Conservation (phyloP, 148 eudicot species). For the Camellia sinensis region DNA sequence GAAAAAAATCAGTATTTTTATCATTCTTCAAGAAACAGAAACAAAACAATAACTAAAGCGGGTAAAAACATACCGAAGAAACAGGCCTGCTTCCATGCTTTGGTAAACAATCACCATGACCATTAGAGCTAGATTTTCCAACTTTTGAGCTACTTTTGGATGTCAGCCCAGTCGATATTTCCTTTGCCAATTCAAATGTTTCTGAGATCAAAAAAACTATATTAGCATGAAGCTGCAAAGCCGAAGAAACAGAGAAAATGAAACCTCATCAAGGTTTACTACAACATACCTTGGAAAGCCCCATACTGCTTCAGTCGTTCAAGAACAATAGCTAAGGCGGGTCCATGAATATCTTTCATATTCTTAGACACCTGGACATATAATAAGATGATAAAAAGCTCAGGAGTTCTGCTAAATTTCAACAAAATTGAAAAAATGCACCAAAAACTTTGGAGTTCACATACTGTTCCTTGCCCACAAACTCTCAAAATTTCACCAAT, state of each 20-base stretch:
- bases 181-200: conserved; percentile 46
- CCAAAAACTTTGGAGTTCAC: background rate
- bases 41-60: background rate
- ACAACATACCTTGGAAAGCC: conserved; percentile 53
- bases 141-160: conserved; percentile 50
- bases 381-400: conserved; percentile 1
- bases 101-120: conserved; percentile 54
- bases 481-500: conserved; percentile 72
- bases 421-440: background rate
- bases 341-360: conserved; percentile 88
- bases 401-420: background rate
- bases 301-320: conserved; percentile 74
- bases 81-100: conserved; percentile 68
- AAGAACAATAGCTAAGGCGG: conserved; percentile 71
- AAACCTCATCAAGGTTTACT: background rate
- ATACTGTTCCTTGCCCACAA: conserved; percentile 75
- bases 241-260: background rate
- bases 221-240: background rate
- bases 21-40: background rate
- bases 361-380: conserved; percentile 70
- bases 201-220: conserved; percentile 38
- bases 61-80: conserved; percentile 56
- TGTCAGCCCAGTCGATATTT: conserved; percentile 36
- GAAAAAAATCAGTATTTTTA: conserved; percentile 6
- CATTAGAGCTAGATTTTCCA: conserved; percentile 53